phyloP scores from a whole-genome alignment of 495 filamentous ascomycete genomes.

The Elasticomyces elasticus region DNA sequence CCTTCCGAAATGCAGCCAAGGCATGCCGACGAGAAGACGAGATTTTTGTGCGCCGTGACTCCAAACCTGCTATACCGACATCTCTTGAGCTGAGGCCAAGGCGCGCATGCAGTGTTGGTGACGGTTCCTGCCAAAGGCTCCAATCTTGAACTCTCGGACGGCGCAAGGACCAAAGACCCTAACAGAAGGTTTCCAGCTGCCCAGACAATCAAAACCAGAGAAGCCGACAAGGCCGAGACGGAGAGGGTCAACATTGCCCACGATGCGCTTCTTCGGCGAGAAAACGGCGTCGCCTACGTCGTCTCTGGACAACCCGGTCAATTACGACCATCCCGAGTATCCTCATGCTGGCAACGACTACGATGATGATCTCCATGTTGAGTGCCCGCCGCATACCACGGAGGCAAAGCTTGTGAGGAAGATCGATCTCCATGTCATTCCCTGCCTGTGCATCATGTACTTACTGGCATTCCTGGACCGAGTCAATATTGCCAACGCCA shows the following conservation, averaged over 20 bases:
- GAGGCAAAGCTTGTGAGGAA: constrained; percentile 62
- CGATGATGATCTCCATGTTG: constrained; percentile 22
- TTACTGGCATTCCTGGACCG: constrained; percentile 21
- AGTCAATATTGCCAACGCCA: constrained; percentile 42
- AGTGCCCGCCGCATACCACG: constrained; percentile 52
- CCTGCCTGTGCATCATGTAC: constrained; percentile 67
- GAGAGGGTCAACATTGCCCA: background rate
- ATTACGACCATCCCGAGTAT: constrained; percentile 7
- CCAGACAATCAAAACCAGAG: no score
- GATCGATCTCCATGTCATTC: constrained; percentile 73
- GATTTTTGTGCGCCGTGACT: no score
- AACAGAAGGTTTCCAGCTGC: no score
- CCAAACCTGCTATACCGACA: no score
- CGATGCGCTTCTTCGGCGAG: constrained; percentile 4
- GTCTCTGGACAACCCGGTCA: constrained; percentile 3
- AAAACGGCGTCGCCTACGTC: constrained; percentile 6
- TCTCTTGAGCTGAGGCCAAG: no score
- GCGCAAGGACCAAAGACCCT: no score
- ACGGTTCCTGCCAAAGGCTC: no score
- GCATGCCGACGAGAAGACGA: no score
- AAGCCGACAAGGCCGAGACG: background rate
- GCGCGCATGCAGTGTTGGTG: no score
- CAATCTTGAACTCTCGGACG: no score
- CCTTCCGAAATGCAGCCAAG: no score
- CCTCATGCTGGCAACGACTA: constrained; percentile 16